Conservation (phyloP, 2,329 filamentous ascomycete species). For the Paecilomyces variotii region DNA sequence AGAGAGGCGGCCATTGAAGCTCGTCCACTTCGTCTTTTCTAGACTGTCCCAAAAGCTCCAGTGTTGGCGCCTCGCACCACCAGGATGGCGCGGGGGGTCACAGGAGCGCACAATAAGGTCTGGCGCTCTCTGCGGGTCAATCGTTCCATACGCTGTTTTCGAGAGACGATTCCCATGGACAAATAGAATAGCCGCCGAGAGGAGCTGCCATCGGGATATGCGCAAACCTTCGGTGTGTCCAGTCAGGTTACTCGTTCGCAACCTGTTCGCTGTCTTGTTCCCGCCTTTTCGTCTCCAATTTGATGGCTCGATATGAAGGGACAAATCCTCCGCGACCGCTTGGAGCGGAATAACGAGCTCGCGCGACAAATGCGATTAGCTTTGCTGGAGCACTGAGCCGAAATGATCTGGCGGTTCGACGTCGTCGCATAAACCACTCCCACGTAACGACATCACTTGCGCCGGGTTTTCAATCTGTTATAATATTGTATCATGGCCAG, state of each 20-base stretch:
- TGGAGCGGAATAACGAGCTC: not conserved
- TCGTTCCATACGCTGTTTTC: constrained; percentile 2
- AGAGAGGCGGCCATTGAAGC: constrained; percentile 12
- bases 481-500: not conserved
- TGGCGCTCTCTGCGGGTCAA: not conserved
- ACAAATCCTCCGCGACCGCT: not conserved
- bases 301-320: not conserved
- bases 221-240: constrained; percentile 6
- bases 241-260: not conserved
- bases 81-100: constrained; percentile 3
- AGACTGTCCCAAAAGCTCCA: not conserved
- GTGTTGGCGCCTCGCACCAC: not conserved
- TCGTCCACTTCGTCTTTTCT: constrained; percentile 6
- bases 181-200: constrained; percentile 5
- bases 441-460: not conserved
- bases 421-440: not conserved
- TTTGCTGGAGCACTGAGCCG: not conserved
- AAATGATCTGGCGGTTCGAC: not conserved
- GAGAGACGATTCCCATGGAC: constrained; percentile 6
- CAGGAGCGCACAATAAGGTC: constrained; percentile 9
- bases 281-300: not conserved
- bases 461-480: not conserved
- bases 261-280: not conserved
- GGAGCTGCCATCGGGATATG: constrained; percentile 5
- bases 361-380: not conserved